A percentile compares a stretch with the other conserved stretches of the same genome.
These are phyloP conservation scores for Coniochaeta pulveracea DNA, from an alignment of 2,329 filamentous ascomycete species.

Conservation along the genomic window DNA sequence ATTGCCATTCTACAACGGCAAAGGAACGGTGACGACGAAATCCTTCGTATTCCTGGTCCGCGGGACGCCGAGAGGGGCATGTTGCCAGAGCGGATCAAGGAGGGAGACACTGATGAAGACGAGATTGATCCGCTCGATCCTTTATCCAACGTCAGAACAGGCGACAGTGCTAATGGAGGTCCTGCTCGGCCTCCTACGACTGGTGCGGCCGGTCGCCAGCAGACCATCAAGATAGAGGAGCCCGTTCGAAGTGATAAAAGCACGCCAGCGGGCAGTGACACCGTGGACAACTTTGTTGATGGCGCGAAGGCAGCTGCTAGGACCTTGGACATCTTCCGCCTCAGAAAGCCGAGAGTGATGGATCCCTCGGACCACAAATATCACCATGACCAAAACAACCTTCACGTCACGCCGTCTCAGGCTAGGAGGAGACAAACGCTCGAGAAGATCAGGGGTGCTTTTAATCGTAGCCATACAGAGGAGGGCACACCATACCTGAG, in stretches of 20 bases:
- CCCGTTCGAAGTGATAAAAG: constrained; percentile 35
- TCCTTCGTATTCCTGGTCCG: constrained; percentile 82
- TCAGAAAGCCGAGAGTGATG: constrained; percentile 29
- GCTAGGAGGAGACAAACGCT: constrained; percentile 34
- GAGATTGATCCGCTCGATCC: constrained; percentile 20
- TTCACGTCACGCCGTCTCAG: constrained; percentile 7
- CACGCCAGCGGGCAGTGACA: constrained; percentile 19
- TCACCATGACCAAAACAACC: constrained; percentile 23
- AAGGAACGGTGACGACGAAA: constrained; percentile 60
- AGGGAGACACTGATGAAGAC: constrained; percentile 18
- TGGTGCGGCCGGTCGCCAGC: constrained; percentile 17
- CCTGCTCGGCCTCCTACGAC: constrained; percentile 9
- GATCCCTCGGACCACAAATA: constrained; percentile 25
- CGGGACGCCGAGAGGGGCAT: constrained; percentile 80
- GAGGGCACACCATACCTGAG: constrained; percentile 69
- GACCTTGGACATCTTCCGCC: constrained; percentile 26
- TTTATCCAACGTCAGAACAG: constrained; percentile 5
- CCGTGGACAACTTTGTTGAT: constrained; percentile 27
- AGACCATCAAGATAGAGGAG: constrained; percentile 57
- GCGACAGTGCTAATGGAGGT: constrained; percentile 20
- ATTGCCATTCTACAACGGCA: constrained; percentile 84
- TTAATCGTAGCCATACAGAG: constrained; percentile 41
- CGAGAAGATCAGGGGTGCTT: constrained; percentile 44
- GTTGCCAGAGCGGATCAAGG: constrained; percentile 44
- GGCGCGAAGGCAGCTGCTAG: constrained; percentile 28